phyloP scores from a whole-genome alignment of 2,329 filamentous ascomycete species.

The Zasmidium citrigriseum region DNA sequence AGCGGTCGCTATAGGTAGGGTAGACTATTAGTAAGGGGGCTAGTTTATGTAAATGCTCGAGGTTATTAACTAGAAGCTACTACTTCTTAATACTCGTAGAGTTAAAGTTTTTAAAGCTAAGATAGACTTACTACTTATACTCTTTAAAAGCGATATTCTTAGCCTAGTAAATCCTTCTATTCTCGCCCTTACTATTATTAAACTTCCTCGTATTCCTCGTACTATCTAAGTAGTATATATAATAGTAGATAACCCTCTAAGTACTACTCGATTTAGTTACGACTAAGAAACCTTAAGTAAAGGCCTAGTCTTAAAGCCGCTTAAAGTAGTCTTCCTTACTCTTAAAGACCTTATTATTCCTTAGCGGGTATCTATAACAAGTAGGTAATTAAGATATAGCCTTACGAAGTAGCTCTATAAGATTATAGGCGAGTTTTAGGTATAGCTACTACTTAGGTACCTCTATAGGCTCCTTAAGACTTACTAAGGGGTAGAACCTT shows the following conservation, averaged over 20 bases:
- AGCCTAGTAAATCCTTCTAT: neutral
- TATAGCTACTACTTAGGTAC: neutral
- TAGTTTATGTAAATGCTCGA: neutral
- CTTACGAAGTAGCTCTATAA: neutral
- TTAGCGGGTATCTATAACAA: neutral
- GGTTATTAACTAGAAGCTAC: neutral
- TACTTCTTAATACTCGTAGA: neutral
- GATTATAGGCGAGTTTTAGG: neutral
- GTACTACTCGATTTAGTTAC: neutral
- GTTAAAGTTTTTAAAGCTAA: neutral
- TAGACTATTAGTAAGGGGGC: neutral
- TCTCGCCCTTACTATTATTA: neutral
- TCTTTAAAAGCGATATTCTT: neutral
- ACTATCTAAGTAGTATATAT: neutral
- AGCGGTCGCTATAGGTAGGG: neutral
- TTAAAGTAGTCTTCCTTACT: neutral
- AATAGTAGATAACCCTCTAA: neutral
- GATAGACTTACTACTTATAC: neutral
- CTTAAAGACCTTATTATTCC: neutral
- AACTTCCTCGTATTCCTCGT: neutral
- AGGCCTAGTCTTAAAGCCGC: neutral
- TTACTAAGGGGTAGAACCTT: too few relatives aligned
- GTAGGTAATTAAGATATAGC: neutral
- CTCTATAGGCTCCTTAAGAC: too few relatives aligned
- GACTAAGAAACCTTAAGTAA: neutral